Evolutionary conservation across 2,329 filamentous ascomycete species (phyloP), one percentile per base, ranked within the genome.

Genomic region (Bipolaris zeicola): DNA sequence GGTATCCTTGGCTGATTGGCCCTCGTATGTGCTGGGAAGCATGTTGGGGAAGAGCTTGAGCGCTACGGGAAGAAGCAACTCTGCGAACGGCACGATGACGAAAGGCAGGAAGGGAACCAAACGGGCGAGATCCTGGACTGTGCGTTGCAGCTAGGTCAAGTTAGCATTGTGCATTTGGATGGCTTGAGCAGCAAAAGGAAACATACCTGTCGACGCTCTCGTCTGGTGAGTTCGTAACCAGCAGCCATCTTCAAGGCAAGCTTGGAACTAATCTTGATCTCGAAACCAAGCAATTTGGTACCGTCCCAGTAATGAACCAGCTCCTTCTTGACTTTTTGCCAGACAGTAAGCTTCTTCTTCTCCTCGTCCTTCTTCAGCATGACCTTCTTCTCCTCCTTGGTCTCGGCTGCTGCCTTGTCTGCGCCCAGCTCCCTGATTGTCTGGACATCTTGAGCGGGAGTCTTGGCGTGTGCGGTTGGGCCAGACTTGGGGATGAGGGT

Each of bases 51-150:
- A 99, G 43, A 99, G 81, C 79, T 91, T 96, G 47, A 99, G 84
- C 6, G 94, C 95, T 44, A 99, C 83, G 1, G 95, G 95, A 20
- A 98, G 86, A 42, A 99, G 85, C 34, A 97, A 82, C 80, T 99
- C 95, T 56, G 93, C 95, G 65, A 99, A 96, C 1, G 95, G 95
- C 37, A 99, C 92, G 65, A 99, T 94, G 69, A 99, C 85, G 78
- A 99, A 99, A 66, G 97, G 90, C 6, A 93, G 96, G 78, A 99
- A 99, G 14, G 95, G 95, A 13, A 99, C 90, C 57, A 99, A 81
- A 14, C 95, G 93, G 33, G 87, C 92, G 44, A 99, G 83, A 80
- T 99, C 95, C 77, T 96, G 91, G 14, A 97, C 92, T 10, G 95
- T 99, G 71, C 95, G 87, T 80, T 91, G 88, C 54, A 99, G 83